Conservation (phyloP, 164 flowering plant species). For the Magnolia kwangsiensis region DNA sequence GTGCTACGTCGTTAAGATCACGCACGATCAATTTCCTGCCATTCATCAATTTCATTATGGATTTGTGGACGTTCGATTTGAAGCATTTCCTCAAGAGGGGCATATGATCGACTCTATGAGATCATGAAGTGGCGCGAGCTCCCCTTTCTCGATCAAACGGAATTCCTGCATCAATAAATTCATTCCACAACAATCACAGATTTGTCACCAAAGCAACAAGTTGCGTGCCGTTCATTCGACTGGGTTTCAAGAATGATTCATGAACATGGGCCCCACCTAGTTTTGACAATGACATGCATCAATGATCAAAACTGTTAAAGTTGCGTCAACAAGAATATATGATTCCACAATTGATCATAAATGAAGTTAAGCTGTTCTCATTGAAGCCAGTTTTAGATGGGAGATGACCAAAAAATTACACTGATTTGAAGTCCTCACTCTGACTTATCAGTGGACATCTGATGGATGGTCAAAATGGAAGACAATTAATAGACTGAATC, state of each 20-base stretch:
- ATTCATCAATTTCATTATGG: not conserved
- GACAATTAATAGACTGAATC: too few species aligned
- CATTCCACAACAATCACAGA: not conserved
- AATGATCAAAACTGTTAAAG: too few species aligned
- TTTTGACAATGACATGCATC: too few species aligned
- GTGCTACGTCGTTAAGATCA: not conserved
- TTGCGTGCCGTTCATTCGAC: not conserved
- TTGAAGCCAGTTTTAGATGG: not conserved
- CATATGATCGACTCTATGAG: slow-evolving; percentile 51
- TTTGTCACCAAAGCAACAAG: not conserved
- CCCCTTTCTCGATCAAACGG: slow-evolving; percentile 58
- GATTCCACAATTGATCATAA: not conserved
- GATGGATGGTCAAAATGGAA: too few species aligned
- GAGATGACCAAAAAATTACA: not conserved
- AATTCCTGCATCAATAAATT: slow-evolving; percentile 49
- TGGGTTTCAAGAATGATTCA: too few species aligned
- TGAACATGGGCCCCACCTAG: not conserved
- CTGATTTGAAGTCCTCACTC: not conserved
- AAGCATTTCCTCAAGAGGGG: not conserved
- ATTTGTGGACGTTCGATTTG: not conserved
- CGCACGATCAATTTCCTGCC: too few species aligned
- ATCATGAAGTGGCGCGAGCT: slow-evolving; percentile 63
- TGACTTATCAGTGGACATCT: too few species aligned
- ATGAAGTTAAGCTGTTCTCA: not conserved
- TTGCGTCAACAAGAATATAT: not conserved